Evolutionary conservation across 1,284 basidiomycete species (phyloP).

Genomic region (Chondrostereum purpureum): DNA sequence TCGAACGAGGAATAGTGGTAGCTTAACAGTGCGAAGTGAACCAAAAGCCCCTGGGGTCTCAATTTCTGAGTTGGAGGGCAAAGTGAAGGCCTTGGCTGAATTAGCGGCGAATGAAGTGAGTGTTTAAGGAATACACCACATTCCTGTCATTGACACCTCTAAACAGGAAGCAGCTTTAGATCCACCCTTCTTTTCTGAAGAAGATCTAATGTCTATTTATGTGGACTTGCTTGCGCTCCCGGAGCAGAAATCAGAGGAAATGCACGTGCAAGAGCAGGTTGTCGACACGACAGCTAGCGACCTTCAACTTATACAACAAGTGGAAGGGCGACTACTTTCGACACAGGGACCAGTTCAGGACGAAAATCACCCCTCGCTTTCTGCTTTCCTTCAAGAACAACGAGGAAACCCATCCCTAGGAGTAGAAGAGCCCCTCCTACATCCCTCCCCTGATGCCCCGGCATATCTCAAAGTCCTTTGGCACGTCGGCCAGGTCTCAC

Average conservation of each 20-base stretch:
- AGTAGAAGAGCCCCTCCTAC: neutral
- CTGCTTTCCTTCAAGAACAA: neutral
- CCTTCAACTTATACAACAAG: neutral
- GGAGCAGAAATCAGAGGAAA: neutral
- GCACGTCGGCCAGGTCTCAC: neutral
- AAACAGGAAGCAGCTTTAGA: neutral
- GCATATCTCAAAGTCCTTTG: neutral
- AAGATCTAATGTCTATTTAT: slow-evolving; percentile 3
- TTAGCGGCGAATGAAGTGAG: neutral
- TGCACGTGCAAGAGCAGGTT: neutral
- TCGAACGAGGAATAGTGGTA: neutral
- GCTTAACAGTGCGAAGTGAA: neutral
- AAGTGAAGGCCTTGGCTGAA: neutral
- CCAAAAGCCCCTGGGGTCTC: neutral
- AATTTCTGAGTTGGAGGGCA: neutral
- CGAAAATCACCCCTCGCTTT: neutral
- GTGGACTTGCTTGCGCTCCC: slow-evolving; percentile 1
- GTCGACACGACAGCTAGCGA: neutral
- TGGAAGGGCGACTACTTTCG: neutral
- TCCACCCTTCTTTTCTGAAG: neutral
- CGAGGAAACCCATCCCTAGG: neutral
- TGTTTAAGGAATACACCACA: neutral
- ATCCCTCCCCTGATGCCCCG: neutral
- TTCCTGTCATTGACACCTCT: too few species aligned
- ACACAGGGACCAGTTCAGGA: neutral